Evolutionary conservation across 805 yeast genomes (phyloP).

Genomic region (Saccharomycopsis schoenii): DNA sequence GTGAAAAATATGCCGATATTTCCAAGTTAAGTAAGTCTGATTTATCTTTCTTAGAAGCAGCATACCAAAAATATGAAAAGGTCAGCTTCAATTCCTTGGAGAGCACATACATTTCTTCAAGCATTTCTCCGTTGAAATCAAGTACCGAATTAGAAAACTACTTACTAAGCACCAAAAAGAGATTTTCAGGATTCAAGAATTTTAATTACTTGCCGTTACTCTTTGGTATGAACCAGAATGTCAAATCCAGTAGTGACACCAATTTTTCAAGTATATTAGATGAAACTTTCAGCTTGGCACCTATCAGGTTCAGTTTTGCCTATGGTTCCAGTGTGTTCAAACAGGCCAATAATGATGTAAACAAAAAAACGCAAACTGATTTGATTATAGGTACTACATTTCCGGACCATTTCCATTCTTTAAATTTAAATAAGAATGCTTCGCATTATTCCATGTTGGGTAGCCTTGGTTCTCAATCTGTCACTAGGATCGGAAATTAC

Average conservation of each 20-base stretch:
- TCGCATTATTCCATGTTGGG: conserved; percentile 68
- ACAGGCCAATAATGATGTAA: conserved; percentile 45
- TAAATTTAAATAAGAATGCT: conserved; percentile 57
- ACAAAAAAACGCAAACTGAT: conserved; percentile 63
- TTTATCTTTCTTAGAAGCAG: conserved; percentile 17
- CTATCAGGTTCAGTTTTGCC: conserved; percentile 75
- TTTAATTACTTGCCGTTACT: conserved; percentile 17
- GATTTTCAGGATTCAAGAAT: conserved; percentile 11
- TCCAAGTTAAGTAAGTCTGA: conserved; percentile 3
- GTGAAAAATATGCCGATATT: neutral
- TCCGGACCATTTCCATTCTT: conserved; percentile 66
- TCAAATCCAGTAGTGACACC: conserved; percentile 1
- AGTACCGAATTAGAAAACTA: conserved; percentile 5
- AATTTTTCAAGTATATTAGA: neutral
- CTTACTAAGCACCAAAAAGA: conserved; percentile 3
- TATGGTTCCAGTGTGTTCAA: conserved; percentile 91
- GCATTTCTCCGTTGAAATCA: conserved; percentile 13
- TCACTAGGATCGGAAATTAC: conserved; percentile 48
- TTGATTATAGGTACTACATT: conserved; percentile 73
- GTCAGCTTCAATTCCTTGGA: conserved; percentile 16
- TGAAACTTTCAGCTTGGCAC: conserved; percentile 45
- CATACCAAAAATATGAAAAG: conserved; percentile 18
- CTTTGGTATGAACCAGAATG: conserved; percentile 17
- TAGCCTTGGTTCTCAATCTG: conserved; percentile 47
- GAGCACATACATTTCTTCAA: conserved; percentile 21